Base-by-base conservation (phyloP, 2,329 filamentous ascomycete species). In the Rutstroemia sp. region DNA sequence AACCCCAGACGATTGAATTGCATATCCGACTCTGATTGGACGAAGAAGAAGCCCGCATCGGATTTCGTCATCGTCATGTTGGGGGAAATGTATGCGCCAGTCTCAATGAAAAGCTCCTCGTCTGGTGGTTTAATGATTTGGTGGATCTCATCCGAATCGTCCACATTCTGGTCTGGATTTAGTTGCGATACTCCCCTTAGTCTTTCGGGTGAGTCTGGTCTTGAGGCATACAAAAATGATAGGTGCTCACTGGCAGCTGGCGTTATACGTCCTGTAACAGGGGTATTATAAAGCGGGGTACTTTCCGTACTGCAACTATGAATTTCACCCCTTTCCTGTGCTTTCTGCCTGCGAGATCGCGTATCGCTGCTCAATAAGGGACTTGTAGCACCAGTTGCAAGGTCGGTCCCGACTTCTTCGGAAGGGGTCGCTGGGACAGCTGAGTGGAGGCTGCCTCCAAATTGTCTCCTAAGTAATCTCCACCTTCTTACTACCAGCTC, bases 401-500 rank as follows among this genome's bases (percentile, higher is more conserved):
- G 45, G 10, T 51, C 37, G 3, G 58, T 59, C 12, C 46, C 41
- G 2, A 19, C 30, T 5, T 63, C 58, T 27, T 57, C 58, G 8
- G 61, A 63, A 34, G 5, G n/a, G 10, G 52, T 49, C 45, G 57
- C 54, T 48, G 59, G 56, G 1, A 61, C 42, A 17, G 57, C 50
- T n/a, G 58, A 57, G 37, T 64, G 55, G 30, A 64, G 47, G 39
- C 65, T 65, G 2, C 63, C 61, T n/a, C 64, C 60, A 48, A 69
- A 58, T 19, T 62, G 60, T 12, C 64, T 57, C 47, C 63, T 50
- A 25, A 68, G 57, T 6, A 60, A 61, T 14, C 54, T 58, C 67
- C 65, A 69, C 50, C 62, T 59, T 48, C 63, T 66, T 4, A 68
- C 65, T 3, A 67, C 65, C 7, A 68, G 53, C 39, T 68, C 65